These are phyloP conservation scores for Tarenaya hassleriana DNA, from an alignment of 345 rosid species.

Conservation along the genomic window DNA sequence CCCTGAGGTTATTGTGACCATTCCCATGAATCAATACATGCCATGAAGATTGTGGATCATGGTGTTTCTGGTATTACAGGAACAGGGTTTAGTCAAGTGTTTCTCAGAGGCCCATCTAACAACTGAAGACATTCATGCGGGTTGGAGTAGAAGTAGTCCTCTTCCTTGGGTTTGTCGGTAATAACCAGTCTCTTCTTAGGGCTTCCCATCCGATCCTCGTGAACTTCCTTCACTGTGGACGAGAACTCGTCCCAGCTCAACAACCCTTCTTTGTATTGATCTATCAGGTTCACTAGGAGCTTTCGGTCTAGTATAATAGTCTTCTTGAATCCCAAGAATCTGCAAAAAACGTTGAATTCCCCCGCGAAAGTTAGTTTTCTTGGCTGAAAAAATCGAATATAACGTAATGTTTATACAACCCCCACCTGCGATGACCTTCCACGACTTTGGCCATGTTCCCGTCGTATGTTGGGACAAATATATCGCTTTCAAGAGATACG, in stretches of 20 bases:
- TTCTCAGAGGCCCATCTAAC: constrained; percentile 29
- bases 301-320: constrained; percentile 68
- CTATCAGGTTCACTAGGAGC: constrained; percentile 77
- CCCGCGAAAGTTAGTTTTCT: constrained; percentile 7
- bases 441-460: constrained; percentile 99
- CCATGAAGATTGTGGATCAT: neutral
- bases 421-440: constrained; percentile 96
- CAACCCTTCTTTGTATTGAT: constrained; percentile 51
- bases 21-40: no score
- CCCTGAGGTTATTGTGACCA: no score
- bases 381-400: constrained; percentile 3
- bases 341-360: constrained; percentile 23
- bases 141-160: constrained; percentile 90
- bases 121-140: constrained; percentile 83
- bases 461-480: constrained; percentile 89
- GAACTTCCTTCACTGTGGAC: constrained; percentile 60
- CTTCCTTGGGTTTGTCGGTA: constrained; percentile 82
- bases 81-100: constrained; percentile 19
- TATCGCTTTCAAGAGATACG: constrained; percentile 87
- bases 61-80: constrained; percentile 11
- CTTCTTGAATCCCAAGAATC: constrained; percentile 86
- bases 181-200: constrained; percentile 55
- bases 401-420: neutral
- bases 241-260: constrained; percentile 84
- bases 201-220: constrained; percentile 63